Conservation (phyloP, 352 stramenopile species). For the Pythium phragmitis region DNA sequence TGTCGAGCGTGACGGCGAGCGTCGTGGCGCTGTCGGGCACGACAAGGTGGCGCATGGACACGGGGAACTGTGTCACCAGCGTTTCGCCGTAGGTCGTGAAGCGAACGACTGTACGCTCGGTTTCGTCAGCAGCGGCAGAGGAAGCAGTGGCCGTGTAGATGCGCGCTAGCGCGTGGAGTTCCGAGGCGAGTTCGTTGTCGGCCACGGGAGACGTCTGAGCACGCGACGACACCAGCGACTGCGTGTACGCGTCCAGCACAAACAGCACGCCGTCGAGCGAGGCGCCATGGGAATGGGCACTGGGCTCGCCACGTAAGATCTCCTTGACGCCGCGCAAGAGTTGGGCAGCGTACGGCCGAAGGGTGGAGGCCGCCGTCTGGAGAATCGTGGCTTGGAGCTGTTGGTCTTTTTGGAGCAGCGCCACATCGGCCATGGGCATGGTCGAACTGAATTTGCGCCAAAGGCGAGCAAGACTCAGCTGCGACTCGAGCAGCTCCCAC, state of each 20-base stretch:
- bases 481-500: slow-evolving; percentile 25
- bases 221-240: neutral
- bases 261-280: slow-evolving; percentile 18
- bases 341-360: neutral
- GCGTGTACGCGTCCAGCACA: slow-evolving; percentile 17
- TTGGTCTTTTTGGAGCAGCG: slow-evolving; percentile 2
- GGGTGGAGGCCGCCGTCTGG: neutral
- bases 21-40: slow-evolving; percentile 8
- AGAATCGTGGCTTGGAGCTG: slow-evolving; percentile 11
- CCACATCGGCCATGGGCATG: neutral
- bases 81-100: slow-evolving; percentile 26
- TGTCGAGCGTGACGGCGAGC: slow-evolving; percentile 17
- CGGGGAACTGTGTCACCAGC: slow-evolving; percentile 21
- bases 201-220: neutral
- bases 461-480: slow-evolving; percentile 18
- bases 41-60: slow-evolving; percentile 25
- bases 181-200: neutral
- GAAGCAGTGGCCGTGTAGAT: neutral
- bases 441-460: slow-evolving; percentile 25
- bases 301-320: neutral
- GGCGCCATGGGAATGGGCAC: neutral
- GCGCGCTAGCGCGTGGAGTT: neutral
- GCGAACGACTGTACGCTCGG: neutral
- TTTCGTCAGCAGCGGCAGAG: neutral
- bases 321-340: slow-evolving; percentile 6